Conservation (phyloP, 2,329 filamentous ascomycete genomes). For the Kalaharituber pfeilii region DNA sequence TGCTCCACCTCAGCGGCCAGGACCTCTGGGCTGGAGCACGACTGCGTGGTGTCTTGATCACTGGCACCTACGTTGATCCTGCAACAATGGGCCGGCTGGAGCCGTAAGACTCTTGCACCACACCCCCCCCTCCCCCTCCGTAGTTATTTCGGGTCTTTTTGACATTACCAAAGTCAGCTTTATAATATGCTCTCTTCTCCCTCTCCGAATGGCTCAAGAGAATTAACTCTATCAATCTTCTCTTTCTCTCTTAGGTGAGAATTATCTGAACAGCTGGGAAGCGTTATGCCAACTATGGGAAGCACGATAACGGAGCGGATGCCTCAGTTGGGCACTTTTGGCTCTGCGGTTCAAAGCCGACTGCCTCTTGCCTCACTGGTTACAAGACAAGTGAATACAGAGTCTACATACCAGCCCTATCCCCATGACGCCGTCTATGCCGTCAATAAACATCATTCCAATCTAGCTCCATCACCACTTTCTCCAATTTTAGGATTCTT, state of each 20-base stretch:
- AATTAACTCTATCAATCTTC: too few relatives aligned
- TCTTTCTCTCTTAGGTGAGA: too few relatives aligned
- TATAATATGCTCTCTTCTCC: too few relatives aligned
- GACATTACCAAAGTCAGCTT: too few relatives aligned
- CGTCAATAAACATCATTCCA: background rate
- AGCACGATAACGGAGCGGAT: background rate
- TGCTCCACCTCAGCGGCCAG: background rate
- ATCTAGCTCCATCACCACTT: background rate
- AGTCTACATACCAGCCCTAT: background rate
- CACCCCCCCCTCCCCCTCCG: background rate
- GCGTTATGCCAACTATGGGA: background rate
- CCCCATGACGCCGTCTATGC: background rate
- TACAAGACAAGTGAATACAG: background rate
- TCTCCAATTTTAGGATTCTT: conserved; percentile 5
- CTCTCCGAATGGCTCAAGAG: too few relatives aligned
- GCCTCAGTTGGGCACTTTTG: background rate
- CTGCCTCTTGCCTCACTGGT: background rate
- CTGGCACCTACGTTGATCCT: background rate
- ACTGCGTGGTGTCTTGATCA: background rate
- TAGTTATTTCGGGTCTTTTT: too few relatives aligned
- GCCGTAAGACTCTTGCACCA: too few relatives aligned
- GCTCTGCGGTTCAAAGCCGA: background rate
- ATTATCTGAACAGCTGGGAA: background rate
- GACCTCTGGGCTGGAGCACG: background rate
- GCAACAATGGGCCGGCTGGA: background rate